Base-by-base conservation (phyloP, 2,329 filamentous ascomycete species). In the Didymella pomorum region DNA sequence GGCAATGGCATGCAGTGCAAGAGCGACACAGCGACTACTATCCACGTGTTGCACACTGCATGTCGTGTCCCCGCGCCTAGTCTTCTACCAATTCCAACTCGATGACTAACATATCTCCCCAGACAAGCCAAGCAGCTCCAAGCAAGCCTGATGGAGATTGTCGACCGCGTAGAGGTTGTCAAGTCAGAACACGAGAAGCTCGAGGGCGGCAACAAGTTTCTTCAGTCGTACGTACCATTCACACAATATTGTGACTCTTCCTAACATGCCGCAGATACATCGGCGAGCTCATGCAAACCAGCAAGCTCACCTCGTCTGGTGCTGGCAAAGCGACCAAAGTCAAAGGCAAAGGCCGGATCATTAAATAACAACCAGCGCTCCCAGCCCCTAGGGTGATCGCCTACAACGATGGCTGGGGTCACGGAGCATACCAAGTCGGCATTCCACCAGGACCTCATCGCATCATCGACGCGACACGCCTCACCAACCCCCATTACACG, bases 121-220 rank as follows among this genome's bases (percentile, higher is more conserved):
- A 97, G 93, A 76, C 93, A 97, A 79, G 93, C 94, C 58, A 92
- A 92, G 77, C 86, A 87, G 45, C 82, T 98, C 26, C 95, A 99
- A 78, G 91, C 93, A 52, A 96, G 92, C 26, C 86, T 99, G 31
- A 84, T 96, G 61, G 91, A 90, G 63, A 90, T 98, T 42, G 92
- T 97, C 66, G 92, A 97, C 78, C 90, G 93, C 50, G 96, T 98
- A 75, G 95, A 99, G 74, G 91, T 92, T 28, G 93, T 98, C 64
- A 92, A 93, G 77, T 89, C 91, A 68, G 94, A 98, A 74, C 93
- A 99, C 74, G 92, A 97, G 80, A 97, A 97, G 79, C 87, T 99
- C 53, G 93, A 98, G 78, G 95, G 86, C 77, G 93, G 97, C 77
- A 99, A 99, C 83, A 94, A 93, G 72, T 97, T 98, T 73, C 80